A percentile compares a stretch with the other conserved stretches of the same genome.
Conservation (phyloP, 768 basidiomycete genomes). For the Boletus coccyginus region DNA sequence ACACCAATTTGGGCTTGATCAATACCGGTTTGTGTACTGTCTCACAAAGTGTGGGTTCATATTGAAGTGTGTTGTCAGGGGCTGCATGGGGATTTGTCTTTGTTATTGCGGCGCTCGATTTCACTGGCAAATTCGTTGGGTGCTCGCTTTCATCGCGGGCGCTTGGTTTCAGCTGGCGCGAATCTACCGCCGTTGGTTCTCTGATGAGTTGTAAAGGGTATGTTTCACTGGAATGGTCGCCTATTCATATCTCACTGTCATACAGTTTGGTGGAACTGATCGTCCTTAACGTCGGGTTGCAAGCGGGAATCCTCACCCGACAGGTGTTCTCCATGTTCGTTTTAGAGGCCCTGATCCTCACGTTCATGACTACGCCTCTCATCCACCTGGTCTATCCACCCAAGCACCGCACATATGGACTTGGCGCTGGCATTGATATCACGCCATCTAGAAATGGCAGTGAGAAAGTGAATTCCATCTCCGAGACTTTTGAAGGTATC, state of each 20-base stretch:
- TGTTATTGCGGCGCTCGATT: constrained; percentile 75
- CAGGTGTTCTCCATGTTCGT: constrained; percentile 96
- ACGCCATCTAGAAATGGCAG: neutral
- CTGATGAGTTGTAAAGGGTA: constrained; percentile 97
- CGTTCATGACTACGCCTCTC: constrained; percentile 84
- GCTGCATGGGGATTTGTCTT: constrained; percentile 88
- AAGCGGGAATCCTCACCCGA: constrained; percentile 71
- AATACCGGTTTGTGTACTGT: constrained; percentile 53
- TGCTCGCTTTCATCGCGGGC: constrained; percentile 68
- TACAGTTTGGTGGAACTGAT: constrained; percentile 85
- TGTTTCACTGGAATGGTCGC: constrained; percentile 25
- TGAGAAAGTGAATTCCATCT: neutral
- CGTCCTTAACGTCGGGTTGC: constrained; percentile 90
- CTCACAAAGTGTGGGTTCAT: neutral
- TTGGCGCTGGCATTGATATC: constrained; percentile 6
- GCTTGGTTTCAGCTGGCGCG: constrained; percentile 76
- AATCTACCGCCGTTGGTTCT: constrained; percentile 81
- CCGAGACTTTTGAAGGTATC: neutral
- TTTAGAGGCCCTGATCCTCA: constrained; percentile 75
- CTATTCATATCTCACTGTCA: constrained; percentile 1
- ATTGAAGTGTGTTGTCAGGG: constrained; percentile 35
- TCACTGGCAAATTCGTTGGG: constrained; percentile 85
- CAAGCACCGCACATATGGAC: constrained; percentile 48
- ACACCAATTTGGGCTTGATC: constrained; percentile 83
- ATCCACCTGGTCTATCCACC: constrained; percentile 70